Evolutionary conservation across 257 asterid species (phyloP).

Genomic region (Cordia subcordata): DNA sequence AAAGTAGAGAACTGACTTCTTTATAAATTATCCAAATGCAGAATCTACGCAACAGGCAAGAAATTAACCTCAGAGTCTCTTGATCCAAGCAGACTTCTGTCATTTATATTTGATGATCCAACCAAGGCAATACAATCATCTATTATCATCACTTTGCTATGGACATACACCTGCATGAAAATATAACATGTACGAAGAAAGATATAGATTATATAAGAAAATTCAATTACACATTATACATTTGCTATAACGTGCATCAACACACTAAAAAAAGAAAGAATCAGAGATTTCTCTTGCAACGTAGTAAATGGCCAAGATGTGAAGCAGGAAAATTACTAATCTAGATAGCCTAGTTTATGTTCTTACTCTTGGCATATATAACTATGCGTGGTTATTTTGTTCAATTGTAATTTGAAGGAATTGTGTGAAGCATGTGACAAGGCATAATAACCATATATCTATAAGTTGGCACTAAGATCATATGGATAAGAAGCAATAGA

Average conservation of each 20-base stretch:
- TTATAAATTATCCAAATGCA: not conserved
- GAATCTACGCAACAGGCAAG: constrained; percentile 6
- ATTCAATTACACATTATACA: not conserved
- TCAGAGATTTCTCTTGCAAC: too few relatives aligned
- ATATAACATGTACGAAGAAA: not conserved
- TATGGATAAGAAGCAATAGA: not conserved
- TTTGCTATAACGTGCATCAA: not conserved
- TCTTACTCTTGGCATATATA: too few relatives aligned
- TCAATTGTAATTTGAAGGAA: too few relatives aligned
- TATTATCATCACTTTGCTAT: constrained; percentile 91
- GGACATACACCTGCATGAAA: constrained; percentile 67
- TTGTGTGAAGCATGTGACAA: too few relatives aligned
- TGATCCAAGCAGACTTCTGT: constrained; percentile 94
- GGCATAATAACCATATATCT: too few relatives aligned
- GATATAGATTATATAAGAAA: not conserved
- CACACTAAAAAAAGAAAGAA: too few relatives aligned
- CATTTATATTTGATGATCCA: constrained; percentile 92
- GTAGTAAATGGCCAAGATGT: too few relatives aligned
- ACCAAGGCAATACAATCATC: constrained; percentile 75
- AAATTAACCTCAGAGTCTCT: constrained; percentile 88
- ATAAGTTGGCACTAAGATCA: too few relatives aligned
- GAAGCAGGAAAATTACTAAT: too few relatives aligned
- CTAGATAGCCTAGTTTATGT: too few relatives aligned
- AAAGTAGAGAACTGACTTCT: too few relatives aligned
- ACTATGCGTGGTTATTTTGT: too few relatives aligned